phyloP scores from a whole-genome alignment of 371 early-diverging fungal species.

The Mortierella sp. region DNA sequence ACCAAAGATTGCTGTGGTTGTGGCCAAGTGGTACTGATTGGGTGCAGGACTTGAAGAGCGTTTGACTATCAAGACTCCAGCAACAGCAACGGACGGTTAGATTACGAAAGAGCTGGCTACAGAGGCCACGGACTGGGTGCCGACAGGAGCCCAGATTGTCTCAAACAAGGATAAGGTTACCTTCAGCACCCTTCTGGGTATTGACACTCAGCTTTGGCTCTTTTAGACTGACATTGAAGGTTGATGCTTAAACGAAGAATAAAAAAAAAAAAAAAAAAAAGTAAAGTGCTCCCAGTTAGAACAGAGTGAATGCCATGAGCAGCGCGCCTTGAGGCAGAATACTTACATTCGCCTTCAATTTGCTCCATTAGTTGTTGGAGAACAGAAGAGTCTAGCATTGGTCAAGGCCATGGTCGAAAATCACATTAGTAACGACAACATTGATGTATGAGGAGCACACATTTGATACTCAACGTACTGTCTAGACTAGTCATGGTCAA shows the following conservation, averaged over 20 bases:
- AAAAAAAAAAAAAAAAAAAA: background rate
- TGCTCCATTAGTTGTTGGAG: constrained; percentile 45
- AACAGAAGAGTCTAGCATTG: constrained; percentile 35
- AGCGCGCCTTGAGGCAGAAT: background rate
- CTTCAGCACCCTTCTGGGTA: background rate
- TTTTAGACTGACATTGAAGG: background rate
- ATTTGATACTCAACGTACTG: no score
- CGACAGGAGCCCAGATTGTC: constrained; percentile 4
- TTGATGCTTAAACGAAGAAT: background rate
- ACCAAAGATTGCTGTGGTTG: constrained; percentile 50
- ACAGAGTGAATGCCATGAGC: background rate
- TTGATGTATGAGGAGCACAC: no score
- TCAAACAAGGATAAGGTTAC: constrained; percentile 18
- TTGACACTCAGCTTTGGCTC: no score
- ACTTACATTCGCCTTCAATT: constrained; percentile 50
- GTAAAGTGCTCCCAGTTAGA: background rate
- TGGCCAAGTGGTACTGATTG: constrained; percentile 6
- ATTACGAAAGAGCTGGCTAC: background rate
- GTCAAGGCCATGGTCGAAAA: no score
- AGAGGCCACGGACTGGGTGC: constrained; percentile 12
- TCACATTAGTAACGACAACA: no score
- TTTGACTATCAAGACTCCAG: background rate
- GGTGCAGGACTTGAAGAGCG: background rate
- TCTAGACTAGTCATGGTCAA: no score
- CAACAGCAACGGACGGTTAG: constrained; percentile 7